A percentile compares a stretch with the other conserved stretches of the same genome.
phyloP scores from a whole-genome alignment of 108 stramenopile genomes.

The Fragilaria radians region DNA sequence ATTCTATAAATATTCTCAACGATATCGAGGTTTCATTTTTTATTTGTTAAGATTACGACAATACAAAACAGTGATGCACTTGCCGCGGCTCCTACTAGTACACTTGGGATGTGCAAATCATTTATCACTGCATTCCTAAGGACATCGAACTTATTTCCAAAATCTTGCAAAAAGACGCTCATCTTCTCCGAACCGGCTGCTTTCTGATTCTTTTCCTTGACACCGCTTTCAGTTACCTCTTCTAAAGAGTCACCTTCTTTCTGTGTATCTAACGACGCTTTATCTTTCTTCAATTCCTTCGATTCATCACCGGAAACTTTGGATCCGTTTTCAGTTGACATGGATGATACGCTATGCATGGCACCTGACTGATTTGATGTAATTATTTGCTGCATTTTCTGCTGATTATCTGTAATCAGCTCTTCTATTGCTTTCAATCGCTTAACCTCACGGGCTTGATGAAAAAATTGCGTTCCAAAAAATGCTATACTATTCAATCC shows the following conservation, averaged over 20 bases:
- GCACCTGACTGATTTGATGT: neutral
- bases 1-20: too few species aligned
- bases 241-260: too few species aligned
- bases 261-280: neutral
- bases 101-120: neutral
- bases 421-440: constrained; percentile 25
- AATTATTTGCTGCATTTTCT: neutral
- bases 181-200: too few species aligned
- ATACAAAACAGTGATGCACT: neutral
- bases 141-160: too few species aligned
- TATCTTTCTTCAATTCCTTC: neutral
- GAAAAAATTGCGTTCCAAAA: constrained; percentile 39
- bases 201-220: too few species aligned
- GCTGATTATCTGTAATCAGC: constrained; percentile 9
- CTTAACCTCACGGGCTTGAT: constrained; percentile 18
- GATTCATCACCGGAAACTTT: too few species aligned
- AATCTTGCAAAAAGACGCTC: too few species aligned
- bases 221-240: too few species aligned
- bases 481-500: constrained; percentile 46
- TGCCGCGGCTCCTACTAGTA: neutral
- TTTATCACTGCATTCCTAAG: too few species aligned
- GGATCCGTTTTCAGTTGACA: too few species aligned
- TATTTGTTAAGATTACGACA: neutral
- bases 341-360: too few species aligned
- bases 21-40: neutral